phyloP scores from a whole-genome alignment of 2,329 filamentous ascomycete genomes.

The Phoma sp. region DNA sequence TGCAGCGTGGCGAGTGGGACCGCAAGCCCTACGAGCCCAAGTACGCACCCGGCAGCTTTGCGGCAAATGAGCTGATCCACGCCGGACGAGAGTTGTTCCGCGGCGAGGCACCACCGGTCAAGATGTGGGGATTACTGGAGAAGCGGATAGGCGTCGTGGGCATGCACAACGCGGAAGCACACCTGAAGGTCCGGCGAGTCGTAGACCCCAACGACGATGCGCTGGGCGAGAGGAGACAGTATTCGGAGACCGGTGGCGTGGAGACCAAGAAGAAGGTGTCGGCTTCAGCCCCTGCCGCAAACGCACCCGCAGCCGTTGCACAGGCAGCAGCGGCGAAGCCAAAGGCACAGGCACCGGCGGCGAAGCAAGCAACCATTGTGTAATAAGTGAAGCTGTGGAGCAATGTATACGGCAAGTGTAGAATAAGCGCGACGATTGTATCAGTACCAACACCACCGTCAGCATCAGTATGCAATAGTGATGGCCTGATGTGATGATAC shows the following conservation, averaged over 20 bases:
- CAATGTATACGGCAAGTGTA: conserved; percentile 2
- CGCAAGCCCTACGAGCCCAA: conserved; percentile 44
- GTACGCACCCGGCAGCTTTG: conserved; percentile 43
- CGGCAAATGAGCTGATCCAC: conserved; percentile 39
- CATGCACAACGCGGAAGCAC: conserved; percentile 42
- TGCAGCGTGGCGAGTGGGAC: conserved; percentile 47
- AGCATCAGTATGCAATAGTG: not conserved
- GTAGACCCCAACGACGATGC: conserved; percentile 27
- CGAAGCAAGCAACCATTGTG: conserved; percentile 2
- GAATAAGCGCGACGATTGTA: conserved; percentile 11
- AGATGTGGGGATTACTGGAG: conserved; percentile 39
- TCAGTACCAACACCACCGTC: not conserved
- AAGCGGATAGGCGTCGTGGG: conserved; percentile 40
- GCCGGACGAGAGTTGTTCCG: conserved; percentile 41
- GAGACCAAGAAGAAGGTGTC: not conserved
- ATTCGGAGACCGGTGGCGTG: conserved; percentile 10
- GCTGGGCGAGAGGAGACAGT: conserved; percentile 26
- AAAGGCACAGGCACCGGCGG: not conserved
- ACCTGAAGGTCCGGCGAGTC: conserved; percentile 34
- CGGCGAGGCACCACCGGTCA: conserved; percentile 40
- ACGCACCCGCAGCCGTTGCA: not conserved
- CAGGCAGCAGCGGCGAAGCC: conserved; percentile 4
- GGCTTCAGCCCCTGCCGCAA: not conserved
- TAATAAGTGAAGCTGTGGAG: conserved; percentile 3
- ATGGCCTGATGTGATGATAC: not conserved